These are phyloP conservation scores for Paxillus ammoniavirescens DNA, from an alignment of 768 basidiomycete species.

Conservation along the genomic window DNA sequence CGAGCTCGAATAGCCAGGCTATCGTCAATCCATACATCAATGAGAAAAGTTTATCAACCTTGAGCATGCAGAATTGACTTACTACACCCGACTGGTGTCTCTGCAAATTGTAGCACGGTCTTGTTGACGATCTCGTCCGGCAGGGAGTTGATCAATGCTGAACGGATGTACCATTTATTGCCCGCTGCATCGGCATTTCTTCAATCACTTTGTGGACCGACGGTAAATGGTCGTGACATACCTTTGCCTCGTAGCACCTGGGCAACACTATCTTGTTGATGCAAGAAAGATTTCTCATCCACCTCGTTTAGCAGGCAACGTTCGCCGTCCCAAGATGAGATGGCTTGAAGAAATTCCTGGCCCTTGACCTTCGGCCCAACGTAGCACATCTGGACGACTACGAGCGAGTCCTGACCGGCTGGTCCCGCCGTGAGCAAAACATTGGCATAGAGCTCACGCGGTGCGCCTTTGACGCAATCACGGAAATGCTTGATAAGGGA, in stretches of 20 bases:
- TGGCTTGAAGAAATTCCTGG: constrained; percentile 76
- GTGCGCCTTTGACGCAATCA: constrained; percentile 88
- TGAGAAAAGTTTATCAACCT: not conserved
- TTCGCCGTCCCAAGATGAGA: constrained; percentile 89
- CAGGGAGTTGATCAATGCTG: constrained; percentile 76
- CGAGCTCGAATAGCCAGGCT: constrained; percentile 94
- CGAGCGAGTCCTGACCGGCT: constrained; percentile 75
- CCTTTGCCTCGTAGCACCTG: constrained; percentile 86
- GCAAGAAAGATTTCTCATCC: constrained; percentile 82
- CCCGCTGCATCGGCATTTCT: constrained; percentile 47
- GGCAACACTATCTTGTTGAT: constrained; percentile 90
- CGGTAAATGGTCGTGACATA: constrained; percentile 27
- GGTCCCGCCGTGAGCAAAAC: constrained; percentile 90
- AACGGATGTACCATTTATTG: constrained; percentile 90
- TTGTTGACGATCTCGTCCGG: constrained; percentile 84
- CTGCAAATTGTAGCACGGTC: constrained; percentile 77
- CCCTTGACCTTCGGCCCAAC: constrained; percentile 72
- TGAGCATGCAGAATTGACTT: constrained; percentile 32
- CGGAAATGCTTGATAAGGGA: constrained; percentile 90
- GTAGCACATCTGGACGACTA: constrained; percentile 92
- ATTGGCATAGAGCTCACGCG: constrained; percentile 86
- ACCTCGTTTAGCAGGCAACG: constrained; percentile 86
- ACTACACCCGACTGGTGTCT: constrained; percentile 92
- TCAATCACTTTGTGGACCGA: not conserved
- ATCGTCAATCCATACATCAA: not conserved